Conservation (phyloP, 1,139 yeast species). For the Blastobotrys persicus region DNA sequence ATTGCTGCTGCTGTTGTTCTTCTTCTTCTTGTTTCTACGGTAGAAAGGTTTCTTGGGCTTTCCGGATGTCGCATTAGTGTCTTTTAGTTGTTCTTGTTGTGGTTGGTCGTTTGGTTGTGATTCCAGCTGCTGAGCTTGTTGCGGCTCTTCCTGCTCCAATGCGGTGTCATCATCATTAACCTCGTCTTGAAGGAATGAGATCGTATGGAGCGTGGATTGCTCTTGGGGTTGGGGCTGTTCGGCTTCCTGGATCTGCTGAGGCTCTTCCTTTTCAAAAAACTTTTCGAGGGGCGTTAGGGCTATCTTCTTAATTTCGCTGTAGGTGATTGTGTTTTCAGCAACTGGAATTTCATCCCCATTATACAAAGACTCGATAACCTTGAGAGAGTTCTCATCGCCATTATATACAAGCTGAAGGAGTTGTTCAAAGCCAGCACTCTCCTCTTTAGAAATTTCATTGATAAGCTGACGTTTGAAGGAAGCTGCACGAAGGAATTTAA, state of each 20-base stretch:
- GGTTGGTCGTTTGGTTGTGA: not conserved
- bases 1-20: not conserved
- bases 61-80: not conserved
- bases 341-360: slow-evolving; percentile 32
- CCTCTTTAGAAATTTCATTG: slow-evolving; percentile 27
- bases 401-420: slow-evolving; percentile 34
- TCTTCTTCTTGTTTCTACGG: slow-evolving; percentile 6
- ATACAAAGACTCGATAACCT: slow-evolving; percentile 33
- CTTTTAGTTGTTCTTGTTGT: not conserved
- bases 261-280: slow-evolving; percentile 23
- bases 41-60: slow-evolving; percentile 8
- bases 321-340: slow-evolving; percentile 28
- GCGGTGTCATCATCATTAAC: slow-evolving; percentile 18
- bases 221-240: slow-evolving; percentile 7
- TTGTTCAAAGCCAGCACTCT: slow-evolving; percentile 34
- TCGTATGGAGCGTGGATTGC: slow-evolving; percentile 18
- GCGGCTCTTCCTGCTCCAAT: slow-evolving; percentile 3
- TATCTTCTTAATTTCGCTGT: slow-evolving; percentile 26
- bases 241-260: slow-evolving; percentile 13
- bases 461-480: slow-evolving; percentile 35
- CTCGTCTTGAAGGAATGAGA: slow-evolving; percentile 29
- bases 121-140: not conserved
- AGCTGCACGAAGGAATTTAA: slow-evolving; percentile 37
- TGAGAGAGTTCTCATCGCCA: slow-evolving; percentile 37
- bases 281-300: slow-evolving; percentile 26